phyloP scores from a whole-genome alignment of 2,329 filamentous ascomycete species.

The Chrysoporthe deuterocubensis region DNA sequence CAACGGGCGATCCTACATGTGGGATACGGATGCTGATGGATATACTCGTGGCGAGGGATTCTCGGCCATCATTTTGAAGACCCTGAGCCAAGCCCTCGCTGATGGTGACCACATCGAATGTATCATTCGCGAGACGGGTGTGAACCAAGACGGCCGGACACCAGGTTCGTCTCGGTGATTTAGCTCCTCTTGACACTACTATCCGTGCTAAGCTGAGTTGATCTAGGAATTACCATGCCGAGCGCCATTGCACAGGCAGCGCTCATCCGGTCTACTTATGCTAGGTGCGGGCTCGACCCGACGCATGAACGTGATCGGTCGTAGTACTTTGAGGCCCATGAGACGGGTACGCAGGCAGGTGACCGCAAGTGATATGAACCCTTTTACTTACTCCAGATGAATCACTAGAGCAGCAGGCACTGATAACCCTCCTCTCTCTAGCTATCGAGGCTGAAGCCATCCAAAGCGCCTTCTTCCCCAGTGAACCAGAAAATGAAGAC shows the following conservation, averaged over 20 bases:
- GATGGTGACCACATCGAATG: conserved; percentile 48
- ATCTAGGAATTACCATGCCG: conserved; percentile 48
- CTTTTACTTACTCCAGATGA: too few species aligned
- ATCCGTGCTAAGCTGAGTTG: too few species aligned
- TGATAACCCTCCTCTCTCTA: too few species aligned
- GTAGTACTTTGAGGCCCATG: conserved; percentile 54
- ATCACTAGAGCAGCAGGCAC: too few species aligned
- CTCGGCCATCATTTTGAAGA: conserved; percentile 55
- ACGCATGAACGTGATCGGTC: conserved; percentile 39
- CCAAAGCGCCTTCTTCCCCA: not conserved
- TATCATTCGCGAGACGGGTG: conserved; percentile 51
- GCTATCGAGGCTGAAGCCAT: conserved; percentile 41
- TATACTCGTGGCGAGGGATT: conserved; percentile 62
- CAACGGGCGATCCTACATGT: conserved; percentile 38
- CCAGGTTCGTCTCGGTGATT: conserved; percentile 44
- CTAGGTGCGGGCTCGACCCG: conserved; percentile 44
- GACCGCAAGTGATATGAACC: conserved; percentile 34
- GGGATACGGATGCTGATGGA: conserved; percentile 55
- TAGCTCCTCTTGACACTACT: too few species aligned
- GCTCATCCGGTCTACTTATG: conserved; percentile 30
- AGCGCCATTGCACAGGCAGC: conserved; percentile 48
- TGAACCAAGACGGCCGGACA: conserved; percentile 55
- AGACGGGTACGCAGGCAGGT: conserved; percentile 43
- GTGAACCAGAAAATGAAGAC: not conserved
- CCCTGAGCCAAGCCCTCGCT: conserved; percentile 51